These are phyloP conservation scores for Glycine soja DNA, from an alignment of 306 rosid genomes.

Conservation along the genomic window DNA sequence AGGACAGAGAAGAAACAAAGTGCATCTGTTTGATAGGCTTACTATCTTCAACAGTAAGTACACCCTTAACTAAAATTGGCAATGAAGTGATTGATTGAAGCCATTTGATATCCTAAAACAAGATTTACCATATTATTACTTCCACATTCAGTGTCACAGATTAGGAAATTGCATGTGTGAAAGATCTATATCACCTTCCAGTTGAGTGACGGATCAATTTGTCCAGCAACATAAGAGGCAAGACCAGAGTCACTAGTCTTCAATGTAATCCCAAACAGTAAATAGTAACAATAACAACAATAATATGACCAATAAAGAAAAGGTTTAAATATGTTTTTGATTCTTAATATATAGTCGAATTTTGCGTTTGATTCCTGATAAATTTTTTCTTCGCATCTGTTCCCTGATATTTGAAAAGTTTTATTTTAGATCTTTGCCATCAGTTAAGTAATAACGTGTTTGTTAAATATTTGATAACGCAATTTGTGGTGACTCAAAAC, in stretches of 20 bases:
- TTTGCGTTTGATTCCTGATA: too few species aligned
- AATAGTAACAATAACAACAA: constrained; percentile 23
- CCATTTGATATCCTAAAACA: constrained; percentile 88
- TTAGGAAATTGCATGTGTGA: constrained; percentile 2
- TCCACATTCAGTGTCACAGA: constrained; percentile 27
- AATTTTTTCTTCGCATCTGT: too few species aligned
- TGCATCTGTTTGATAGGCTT: constrained; percentile 37
- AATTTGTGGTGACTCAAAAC: too few species aligned
- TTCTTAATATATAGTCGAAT: too few species aligned
- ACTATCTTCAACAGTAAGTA: constrained; percentile 90
- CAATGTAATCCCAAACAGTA: constrained; percentile 37
- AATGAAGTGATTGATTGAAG: constrained; percentile 88
- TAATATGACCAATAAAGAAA: constrained; percentile 7
- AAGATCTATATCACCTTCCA: constrained; percentile 75
- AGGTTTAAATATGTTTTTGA: too few species aligned
- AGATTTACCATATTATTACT: constrained; percentile 39
- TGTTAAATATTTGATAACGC: too few species aligned
- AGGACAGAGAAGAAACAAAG: not conserved
- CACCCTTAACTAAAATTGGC: constrained; percentile 94
- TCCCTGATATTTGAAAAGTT: too few species aligned
- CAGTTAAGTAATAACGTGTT: too few species aligned
- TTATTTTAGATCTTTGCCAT: too few species aligned
- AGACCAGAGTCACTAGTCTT: constrained; percentile 85
- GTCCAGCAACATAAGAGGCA: constrained; percentile 76
- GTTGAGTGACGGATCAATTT: constrained; percentile 76